Evolutionary conservation across 306 rosid species (phyloP).

Genomic region (Fagus crenata): DNA sequence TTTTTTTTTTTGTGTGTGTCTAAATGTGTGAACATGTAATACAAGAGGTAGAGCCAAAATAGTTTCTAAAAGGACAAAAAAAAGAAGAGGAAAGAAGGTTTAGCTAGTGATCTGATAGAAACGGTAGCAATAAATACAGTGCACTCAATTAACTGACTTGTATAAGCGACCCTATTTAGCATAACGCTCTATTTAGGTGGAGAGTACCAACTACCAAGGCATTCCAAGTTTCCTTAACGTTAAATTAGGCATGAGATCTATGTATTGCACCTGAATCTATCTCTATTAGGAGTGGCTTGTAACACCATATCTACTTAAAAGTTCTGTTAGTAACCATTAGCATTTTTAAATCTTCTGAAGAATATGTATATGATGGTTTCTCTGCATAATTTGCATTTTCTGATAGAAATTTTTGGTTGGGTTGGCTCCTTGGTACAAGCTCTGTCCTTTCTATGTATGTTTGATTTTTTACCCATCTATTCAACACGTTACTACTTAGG

Average conservation of each 20-base stretch:
- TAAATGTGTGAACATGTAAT: not conserved
- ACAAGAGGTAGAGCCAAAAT: not conserved
- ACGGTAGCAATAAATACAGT: not conserved
- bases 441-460: constrained; percentile 4
- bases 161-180: not conserved
- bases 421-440: not conserved
- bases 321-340: not conserved
- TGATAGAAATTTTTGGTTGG: not conserved
- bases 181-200: not conserved
- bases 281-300: not conserved
- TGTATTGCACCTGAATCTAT: not conserved
- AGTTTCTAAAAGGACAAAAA: not conserved
- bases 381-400: not conserved
- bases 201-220: not conserved
- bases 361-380: not conserved
- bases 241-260: not conserved
- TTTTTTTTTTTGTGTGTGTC: too few species aligned
- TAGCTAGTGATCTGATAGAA: not conserved
- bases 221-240: not conserved
- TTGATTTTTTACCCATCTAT: not conserved
- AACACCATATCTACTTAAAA: not conserved
- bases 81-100: not conserved
- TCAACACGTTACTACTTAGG: constrained; percentile 39
- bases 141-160: not conserved
- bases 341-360: not conserved